Evolutionary conservation across 2,329 filamentous ascomycete genomes (phyloP).

Genomic region (Paracorniculantispora psalliotae): DNA sequence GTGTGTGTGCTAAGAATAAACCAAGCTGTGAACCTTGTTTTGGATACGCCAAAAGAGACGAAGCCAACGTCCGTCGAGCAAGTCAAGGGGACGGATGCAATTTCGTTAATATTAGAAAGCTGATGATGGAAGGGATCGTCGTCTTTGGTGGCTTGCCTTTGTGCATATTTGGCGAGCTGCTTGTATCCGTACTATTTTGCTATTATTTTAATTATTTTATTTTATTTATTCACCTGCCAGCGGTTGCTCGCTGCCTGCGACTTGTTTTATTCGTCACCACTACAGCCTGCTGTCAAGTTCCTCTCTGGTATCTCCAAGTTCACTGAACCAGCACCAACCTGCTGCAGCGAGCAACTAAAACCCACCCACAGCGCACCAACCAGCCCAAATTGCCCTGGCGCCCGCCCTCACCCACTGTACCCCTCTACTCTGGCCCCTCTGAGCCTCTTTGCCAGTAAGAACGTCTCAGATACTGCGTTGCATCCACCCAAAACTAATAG

Average conservation of each 20-base stretch:
- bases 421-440: not conserved
- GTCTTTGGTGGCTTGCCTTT: not conserved
- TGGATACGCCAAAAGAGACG: not conserved
- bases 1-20: not conserved
- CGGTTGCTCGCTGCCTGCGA: too few species aligned
- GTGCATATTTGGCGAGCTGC: not conserved
- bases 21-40: not conserved
- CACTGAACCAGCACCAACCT: not conserved
- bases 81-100: too few species aligned
- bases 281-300: not conserved
- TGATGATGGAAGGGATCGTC: not conserved
- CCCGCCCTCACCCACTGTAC: too few species aligned
- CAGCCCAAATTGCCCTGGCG: too few species aligned
- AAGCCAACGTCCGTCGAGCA: not conserved
- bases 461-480: not conserved
- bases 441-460: not conserved
- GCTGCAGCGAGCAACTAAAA: not conserved
- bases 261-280: too few species aligned
- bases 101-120: too few species aligned
- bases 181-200: too few species aligned
- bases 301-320: not conserved
- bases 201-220: not conserved
- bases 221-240: not conserved
- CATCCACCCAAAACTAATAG: not conserved
- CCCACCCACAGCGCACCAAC: too few species aligned